Base-by-base conservation (phyloP, 1,284 basidiomycete genomes). In the Lentinula novae-zelandiae region DNA sequence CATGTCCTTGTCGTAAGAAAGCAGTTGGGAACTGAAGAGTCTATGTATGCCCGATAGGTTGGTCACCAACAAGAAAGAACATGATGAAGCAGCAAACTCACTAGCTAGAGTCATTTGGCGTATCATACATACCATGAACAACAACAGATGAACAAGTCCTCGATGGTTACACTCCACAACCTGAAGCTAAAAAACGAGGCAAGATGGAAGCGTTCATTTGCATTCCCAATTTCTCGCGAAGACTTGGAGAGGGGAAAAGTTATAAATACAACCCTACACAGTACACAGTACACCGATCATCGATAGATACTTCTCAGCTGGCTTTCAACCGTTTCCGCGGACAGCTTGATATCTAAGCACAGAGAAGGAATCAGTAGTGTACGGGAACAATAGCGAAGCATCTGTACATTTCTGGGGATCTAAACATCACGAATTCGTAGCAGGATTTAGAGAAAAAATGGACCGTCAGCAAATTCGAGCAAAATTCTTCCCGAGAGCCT, bases 381-480 rank as follows among this genome's bases (percentile, higher is more conserved):
- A 58, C 9, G 60, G 15, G 57, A 27, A 56, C 34, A 48, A 55
- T 33, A 59, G 52, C 15, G 38, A 42, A 38, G 8, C 65, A 34
- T 5, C 78, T 87, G 62, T 69, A 91, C 90, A 92, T 71, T 93
- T 93, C 71, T 87, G 84, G 13, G 90, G 89, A 73, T 92, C 90
- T 92, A 46, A 42, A 22, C 22, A 34, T 15, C n/a, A 36, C 36
- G 38, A 62, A 57, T 52, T 52, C 44, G 17, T 46, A 46, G 44
- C n/a, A 46, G 17, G 17, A 46, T 46, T 20, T 15, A 12, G 17
- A 9, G 44, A 8, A 46, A 46, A 46, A 20, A n/a, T 44, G 5
- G 13, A 44, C 15, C 38, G 7, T 44, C 17, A 44, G n/a, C 42
- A 15, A 12, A 17, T 52, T 27, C 27, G 27, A 57, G 36, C 5